These are phyloP conservation scores for Botrytis sinoallii DNA, from an alignment of 2,329 filamentous ascomycete species.

Conservation along the genomic window DNA sequence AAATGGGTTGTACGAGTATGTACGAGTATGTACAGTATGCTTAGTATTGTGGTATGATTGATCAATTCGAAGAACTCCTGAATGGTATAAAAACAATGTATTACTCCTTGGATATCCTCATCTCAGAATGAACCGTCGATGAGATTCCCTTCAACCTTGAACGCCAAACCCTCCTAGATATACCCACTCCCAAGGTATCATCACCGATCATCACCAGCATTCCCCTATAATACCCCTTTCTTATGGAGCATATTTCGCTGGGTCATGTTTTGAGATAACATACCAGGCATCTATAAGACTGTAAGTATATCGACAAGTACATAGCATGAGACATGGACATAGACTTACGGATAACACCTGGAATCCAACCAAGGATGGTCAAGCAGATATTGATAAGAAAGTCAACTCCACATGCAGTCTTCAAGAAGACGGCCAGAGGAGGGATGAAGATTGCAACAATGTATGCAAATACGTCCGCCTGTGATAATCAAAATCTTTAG, in stretches of 20 bases:
- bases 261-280: constrained; percentile 33
- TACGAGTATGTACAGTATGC: too few relatives aligned
- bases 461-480: constrained; percentile 33
- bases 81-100: background rate
- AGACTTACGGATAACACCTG: constrained; percentile 35
- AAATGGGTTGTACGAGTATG: background rate
- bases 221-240: too few relatives aligned
- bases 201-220: background rate
- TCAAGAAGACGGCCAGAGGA: constrained; percentile 39
- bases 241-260: constrained; percentile 22
- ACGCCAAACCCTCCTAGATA: background rate
- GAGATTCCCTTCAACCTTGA: background rate
- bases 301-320: background rate
- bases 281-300: constrained; percentile 33
- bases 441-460: constrained; percentile 35
- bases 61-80: background rate
- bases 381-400: constrained; percentile 43
- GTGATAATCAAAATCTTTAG: background rate
- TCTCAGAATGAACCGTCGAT: background rate
- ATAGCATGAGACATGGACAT: background rate
- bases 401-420: constrained; percentile 41
- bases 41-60: background rate
- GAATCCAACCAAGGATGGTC: constrained; percentile 39
- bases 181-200: background rate
- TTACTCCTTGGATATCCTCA: background rate